Evolutionary conservation across 108 stramenopile genomes (phyloP), one percentile per base, ranked within the genome.

Genomic region (Cyclotella cryptica): DNA sequence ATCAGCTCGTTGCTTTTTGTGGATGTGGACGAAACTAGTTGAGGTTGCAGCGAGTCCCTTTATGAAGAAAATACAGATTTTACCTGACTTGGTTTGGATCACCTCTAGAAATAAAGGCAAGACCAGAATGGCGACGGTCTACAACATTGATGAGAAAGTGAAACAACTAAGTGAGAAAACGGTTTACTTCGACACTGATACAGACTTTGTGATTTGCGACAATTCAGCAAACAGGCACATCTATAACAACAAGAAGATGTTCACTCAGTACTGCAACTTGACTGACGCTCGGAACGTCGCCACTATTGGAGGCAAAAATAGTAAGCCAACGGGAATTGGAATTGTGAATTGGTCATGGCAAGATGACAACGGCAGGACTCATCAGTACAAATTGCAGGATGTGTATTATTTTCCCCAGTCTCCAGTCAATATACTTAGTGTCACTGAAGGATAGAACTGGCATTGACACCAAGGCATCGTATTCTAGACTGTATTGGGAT

Each of bases 141-240:
- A 26, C 39, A 69, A 54, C n/a, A 35, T 69, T 15, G 51, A 69
- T 69, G 52, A 69, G 3, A 52, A 27, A 19, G 30, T 47, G 6
- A 18, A 30, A n/a, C 28, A 54, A 4, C 24, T 29, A 54, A 39
- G 5, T n/a, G n/a, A n/a, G 12, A 63, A 41, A 2, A 21, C n/a
- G 1, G 21, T 35, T 15, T 54, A 3, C 5, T 64, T 69, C 24
- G 68, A 69, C 12, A 69, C 45, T 35, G 68, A 69, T 54, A 21
- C 27, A 6, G 10, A 26, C 15, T 47, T 28, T 29, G 68, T 54
- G 29, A 54, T 69, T 10, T 69, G 68, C 35, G 68, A 53, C 3
- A 69, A 69, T 15, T 47, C 45, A 14, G 68, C 68, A 2, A 69
- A 69, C 29, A 47, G 22, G 7, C 68, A 69, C 43, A 53, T 69